A percentile compares a stretch with the other conserved stretches of the same genome.
Evolutionary conservation across 2,329 filamentous ascomycete genomes (phyloP).

Genomic region (Fusarium caatingaense): DNA sequence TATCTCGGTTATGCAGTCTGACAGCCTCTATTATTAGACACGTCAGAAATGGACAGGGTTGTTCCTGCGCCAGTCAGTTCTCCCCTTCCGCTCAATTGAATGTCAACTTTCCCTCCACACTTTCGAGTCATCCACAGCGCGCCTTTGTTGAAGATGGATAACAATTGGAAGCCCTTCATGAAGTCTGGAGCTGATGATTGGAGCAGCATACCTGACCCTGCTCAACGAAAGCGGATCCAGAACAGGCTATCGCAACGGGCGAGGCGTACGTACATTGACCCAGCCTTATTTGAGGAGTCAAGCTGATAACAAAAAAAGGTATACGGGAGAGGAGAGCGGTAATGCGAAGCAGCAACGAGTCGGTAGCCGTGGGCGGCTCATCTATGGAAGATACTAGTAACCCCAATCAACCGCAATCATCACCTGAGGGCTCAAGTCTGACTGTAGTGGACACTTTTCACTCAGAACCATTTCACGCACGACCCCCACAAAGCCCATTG

Average conservation of each 20-base stretch:
- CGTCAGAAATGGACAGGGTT: not conserved
- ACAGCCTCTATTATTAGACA: slow-evolving; percentile 1
- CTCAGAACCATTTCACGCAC: not conserved
- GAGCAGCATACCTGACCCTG: slow-evolving; percentile 17
- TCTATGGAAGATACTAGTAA: no score
- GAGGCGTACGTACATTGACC: slow-evolving; percentile 17
- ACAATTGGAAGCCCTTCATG: slow-evolving; percentile 14
- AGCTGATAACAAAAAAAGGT: not conserved
- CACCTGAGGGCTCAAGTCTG: not conserved
- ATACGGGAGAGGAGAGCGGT: not conserved
- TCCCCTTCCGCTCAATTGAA: not conserved
- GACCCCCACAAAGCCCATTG: not conserved
- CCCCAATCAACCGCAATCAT: not conserved
- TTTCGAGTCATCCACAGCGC: no score
- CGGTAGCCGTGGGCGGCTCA: accelerated
- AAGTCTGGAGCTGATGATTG: slow-evolving; percentile 24
- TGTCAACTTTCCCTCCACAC: not conserved
- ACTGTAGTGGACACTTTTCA: not conserved
- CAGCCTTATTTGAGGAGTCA: no score
- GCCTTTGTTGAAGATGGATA: not conserved
- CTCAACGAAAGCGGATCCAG: slow-evolving; percentile 33
- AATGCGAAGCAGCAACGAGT: accelerated
- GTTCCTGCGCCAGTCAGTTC: not conserved
- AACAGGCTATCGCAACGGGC: slow-evolving; percentile 35
- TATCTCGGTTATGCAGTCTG: slow-evolving; percentile 15